phyloP scores from a whole-genome alignment of 208 protist genomes.

The Crithidia sp. region DNA sequence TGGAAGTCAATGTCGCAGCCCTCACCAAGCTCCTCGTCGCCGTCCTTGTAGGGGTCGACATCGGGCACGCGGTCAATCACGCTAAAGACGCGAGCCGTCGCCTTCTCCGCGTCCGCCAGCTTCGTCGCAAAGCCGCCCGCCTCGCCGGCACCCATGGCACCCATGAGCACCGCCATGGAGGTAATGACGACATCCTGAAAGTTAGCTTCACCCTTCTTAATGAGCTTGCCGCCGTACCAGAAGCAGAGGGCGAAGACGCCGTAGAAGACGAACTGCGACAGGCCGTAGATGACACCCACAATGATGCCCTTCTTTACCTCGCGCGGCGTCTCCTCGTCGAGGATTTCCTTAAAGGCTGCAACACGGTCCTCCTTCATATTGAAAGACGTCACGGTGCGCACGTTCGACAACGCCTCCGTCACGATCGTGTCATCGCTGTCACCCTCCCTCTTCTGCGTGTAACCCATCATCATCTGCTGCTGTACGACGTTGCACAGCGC shows the following conservation, averaged over 20 bases:
- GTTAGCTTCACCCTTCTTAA: constrained; percentile 54
- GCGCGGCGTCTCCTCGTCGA: constrained; percentile 30
- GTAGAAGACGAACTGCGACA: constrained; percentile 66
- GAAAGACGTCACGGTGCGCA: constrained; percentile 79
- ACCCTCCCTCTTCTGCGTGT: constrained; percentile 37
- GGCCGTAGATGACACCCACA: constrained; percentile 45
- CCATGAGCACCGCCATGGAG: constrained; percentile 54
- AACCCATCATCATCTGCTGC: constrained; percentile 41
- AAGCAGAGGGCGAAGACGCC: constrained; percentile 62
- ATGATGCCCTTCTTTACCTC: constrained; percentile 32
- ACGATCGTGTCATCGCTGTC: constrained; percentile 55
- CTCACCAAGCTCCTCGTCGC: constrained; percentile 47
- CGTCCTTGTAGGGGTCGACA: constrained; percentile 47
- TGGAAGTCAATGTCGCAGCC: constrained; percentile 55
- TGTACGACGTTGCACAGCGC: constrained; percentile 28
- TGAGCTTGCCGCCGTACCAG: constrained; percentile 85
- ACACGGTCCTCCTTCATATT: constrained; percentile 56
- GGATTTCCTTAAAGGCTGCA: constrained; percentile 19
- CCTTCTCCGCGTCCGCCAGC: constrained; percentile 42
- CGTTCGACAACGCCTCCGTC: constrained; percentile 68
- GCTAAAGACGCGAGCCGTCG: constrained; percentile 63
- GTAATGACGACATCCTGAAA: constrained; percentile 62
- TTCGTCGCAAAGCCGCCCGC: constrained; percentile 68
- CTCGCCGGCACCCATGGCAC: constrained; percentile 56
- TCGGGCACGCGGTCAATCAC: constrained; percentile 76